Evolutionary conservation across 495 filamentous ascomycete species (phyloP).

Genomic region (Hyaloscypha finlandica): DNA sequence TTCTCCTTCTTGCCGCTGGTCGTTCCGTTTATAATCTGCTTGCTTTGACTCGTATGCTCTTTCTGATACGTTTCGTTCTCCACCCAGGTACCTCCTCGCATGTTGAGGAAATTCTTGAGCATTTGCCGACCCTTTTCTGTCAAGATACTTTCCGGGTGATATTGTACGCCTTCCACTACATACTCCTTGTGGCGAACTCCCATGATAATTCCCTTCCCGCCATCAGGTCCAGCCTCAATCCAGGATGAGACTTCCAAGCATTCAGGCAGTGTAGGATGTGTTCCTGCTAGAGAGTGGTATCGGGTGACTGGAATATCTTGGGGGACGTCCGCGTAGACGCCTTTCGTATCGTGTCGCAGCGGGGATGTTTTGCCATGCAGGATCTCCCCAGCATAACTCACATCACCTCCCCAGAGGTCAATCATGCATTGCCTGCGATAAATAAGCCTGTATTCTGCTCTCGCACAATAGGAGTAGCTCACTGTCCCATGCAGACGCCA

Average conservation of each 20-base stretch:
- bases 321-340: constrained; percentile 77
- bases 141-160: constrained; percentile 96
- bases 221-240: constrained; percentile 65
- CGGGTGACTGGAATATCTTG: constrained; percentile 84
- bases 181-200: constrained; percentile 91
- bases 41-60: constrained; percentile 31
- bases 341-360: constrained; percentile 83
- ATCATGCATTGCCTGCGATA: constrained; percentile 80
- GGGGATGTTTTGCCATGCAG: constrained; percentile 95
- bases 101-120: constrained; percentile 87
- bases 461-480: constrained; percentile 39
- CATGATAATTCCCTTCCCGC: constrained; percentile 87
- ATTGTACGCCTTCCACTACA: constrained; percentile 91
- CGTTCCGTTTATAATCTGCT: constrained; percentile 31
- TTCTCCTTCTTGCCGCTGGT: constrained; percentile 64
- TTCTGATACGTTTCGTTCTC: constrained; percentile 65
- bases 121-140: constrained; percentile 85
- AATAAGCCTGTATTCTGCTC: constrained; percentile 11
- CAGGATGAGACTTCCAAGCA: constrained; percentile 91
- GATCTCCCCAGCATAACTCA: constrained; percentile 93
- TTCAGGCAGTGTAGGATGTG: constrained; percentile 82
- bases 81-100: constrained; percentile 87
- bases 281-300: constrained; percentile 96
- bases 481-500: constrained; percentile 97
- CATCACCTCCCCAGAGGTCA: constrained; percentile 84